Evolutionary conservation across 768 basidiomycete genomes (phyloP).

Genomic region (Mycena galericulata): DNA sequence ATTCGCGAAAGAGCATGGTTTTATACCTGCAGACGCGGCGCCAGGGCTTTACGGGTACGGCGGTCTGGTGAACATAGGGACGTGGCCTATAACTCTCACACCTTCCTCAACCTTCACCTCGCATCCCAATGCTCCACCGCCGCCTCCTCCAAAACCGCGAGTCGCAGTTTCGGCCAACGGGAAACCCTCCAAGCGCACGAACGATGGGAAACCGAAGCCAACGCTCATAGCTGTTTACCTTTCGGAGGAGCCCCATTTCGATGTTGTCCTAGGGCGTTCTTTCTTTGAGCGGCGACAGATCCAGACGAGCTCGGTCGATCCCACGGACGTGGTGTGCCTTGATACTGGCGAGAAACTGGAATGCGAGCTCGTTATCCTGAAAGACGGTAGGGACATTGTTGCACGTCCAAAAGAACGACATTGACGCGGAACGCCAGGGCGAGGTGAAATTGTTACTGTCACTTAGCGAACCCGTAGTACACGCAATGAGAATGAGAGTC

Average conservation of each 20-base stretch:
- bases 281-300: conserved; percentile 89
- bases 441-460: conserved; percentile 90
- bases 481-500: conserved; percentile 23
- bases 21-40: conserved; percentile 88
- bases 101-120: conserved; percentile 53
- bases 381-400: conserved; percentile 66
- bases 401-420: too few relatives aligned
- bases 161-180: conserved; percentile 20
- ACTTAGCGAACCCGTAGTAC: conserved; percentile 62
- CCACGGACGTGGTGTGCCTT: conserved; percentile 90
- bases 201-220: conserved; percentile 47
- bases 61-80: conserved; percentile 87
- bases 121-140: conserved; percentile 43
- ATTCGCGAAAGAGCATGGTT: conserved; percentile 89
- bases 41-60: conserved; percentile 96
- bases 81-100: conserved; percentile 84
- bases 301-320: conserved; percentile 84
- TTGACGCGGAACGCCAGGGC: conserved; percentile 31
- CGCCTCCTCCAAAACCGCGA: conserved; percentile 32
- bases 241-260: conserved; percentile 95
- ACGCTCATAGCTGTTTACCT: conserved; percentile 79
- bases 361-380: conserved; percentile 91
- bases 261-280: conserved; percentile 90
- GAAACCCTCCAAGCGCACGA: conserved; percentile 25
- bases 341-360: conserved; percentile 94